Evolutionary conservation across 2,329 filamentous ascomycete species (phyloP), one percentile per base, ranked within the genome.

Genomic region (Fusarium foetens): DNA sequence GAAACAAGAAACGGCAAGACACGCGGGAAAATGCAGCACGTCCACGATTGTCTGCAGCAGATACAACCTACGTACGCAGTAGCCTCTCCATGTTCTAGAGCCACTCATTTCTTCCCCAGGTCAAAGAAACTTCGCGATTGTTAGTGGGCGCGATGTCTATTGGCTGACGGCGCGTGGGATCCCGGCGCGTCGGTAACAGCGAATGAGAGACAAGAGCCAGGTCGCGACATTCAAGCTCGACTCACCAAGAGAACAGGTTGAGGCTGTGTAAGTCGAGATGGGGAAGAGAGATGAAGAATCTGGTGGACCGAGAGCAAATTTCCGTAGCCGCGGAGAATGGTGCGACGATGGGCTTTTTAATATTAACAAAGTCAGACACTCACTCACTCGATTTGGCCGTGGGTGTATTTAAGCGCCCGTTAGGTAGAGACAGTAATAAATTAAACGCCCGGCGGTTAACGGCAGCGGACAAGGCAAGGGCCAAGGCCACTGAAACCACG

Each of bases 301-400:
- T 66, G 49, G 38, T 66, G 63, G 62, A 66, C 8, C 33, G 51
- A 76, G 70, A 64, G 64, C 65, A 72, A 68, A 78, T 78, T 57
- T 77, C 72, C 61, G 63, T 76, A 78, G 63, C 74, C 76, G 76
- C 76, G 61, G 67, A 38, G 46, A 49, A 71, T 73, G 66, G 66
- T 76, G 71, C 73, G 74, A 69, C 58, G n/a, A 48, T 57, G 61
- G 54, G 43, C 55, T 63, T 58, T 58, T 75, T 74, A 62, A 68
- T 67, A 71, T 39, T 13, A 55, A 41, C 7, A 29, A 48, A 16
- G 39, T 19, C 23, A 60, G 29, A 63, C 36, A 29, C 19, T 27
- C 19, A 13, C 45, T 29, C 35, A 35, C 31, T 25, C 39, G 33
- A 63, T 29, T 42, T 43, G 13, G 16, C 16, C 16, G 33, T 43